A percentile compares a stretch with the other conserved stretches of the same genome.
phyloP scores from a whole-genome alignment of 352 stramenopile species.

The Phytophthora pseudosyringae region DNA sequence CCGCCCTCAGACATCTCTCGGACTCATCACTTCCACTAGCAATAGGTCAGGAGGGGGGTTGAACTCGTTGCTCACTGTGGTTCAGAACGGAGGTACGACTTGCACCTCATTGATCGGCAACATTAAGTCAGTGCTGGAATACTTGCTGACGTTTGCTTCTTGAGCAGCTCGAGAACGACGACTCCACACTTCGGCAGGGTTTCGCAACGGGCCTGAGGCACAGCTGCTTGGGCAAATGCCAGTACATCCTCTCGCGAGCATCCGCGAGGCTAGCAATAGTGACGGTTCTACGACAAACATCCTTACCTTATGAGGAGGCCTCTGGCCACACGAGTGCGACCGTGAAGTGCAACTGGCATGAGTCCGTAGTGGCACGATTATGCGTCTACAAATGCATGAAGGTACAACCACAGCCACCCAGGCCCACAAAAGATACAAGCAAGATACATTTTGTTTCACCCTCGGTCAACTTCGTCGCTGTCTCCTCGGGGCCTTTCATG shows the following conservation, averaged over 20 bases:
- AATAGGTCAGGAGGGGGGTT: slow-evolving; percentile 4
- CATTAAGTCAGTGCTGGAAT: not conserved
- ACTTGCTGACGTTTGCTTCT: slow-evolving; percentile 2
- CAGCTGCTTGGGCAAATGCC: slow-evolving; percentile 43
- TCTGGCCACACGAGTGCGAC: not conserved
- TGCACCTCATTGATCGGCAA: not conserved
- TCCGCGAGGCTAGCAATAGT: slow-evolving; percentile 20
- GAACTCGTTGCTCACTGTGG: not conserved
- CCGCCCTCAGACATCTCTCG: slow-evolving; percentile 65
- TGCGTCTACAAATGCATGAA: slow-evolving; percentile 11
- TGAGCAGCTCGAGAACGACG: slow-evolving; percentile 32
- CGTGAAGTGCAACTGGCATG: not conserved
- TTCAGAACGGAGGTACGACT: slow-evolving; percentile 29
- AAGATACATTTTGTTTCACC: slow-evolving; percentile 66
- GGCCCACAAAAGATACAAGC: slow-evolving; percentile 46
- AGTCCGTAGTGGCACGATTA: not conserved
- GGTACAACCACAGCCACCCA: slow-evolving; percentile 3
- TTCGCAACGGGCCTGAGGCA: slow-evolving; percentile 51
- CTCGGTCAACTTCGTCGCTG: slow-evolving; percentile 30
- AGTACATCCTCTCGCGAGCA: slow-evolving; percentile 39
- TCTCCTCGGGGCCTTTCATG: slow-evolving; percentile 32
- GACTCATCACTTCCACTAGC: slow-evolving; percentile 22
- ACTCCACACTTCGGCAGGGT: slow-evolving; percentile 64
- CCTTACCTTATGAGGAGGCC: slow-evolving; percentile 58
- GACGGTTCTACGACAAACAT: slow-evolving; percentile 48